Percentiles rank a stretch among this genome's conserved stretches.
phyloP scores from a whole-genome alignment of 2,329 filamentous ascomycete genomes.

The Colletotrichum kahawae region DNA sequence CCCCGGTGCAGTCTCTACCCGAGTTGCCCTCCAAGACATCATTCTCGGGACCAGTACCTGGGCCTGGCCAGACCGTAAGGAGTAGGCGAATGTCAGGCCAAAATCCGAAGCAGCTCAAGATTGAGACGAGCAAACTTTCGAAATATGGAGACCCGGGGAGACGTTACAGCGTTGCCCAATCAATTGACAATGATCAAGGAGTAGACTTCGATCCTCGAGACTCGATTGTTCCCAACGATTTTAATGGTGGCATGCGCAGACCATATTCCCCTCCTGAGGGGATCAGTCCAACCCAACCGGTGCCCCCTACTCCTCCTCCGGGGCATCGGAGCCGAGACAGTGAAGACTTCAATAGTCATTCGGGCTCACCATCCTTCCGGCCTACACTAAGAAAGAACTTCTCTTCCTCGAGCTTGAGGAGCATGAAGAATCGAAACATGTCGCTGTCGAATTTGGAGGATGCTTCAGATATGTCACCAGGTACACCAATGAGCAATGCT shows the following conservation, averaged over 20 bases:
- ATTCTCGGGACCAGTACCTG: conserved; percentile 27
- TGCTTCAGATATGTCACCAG: conserved; percentile 70
- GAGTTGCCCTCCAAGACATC: conserved; percentile 43
- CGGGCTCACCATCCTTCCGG: conserved; percentile 57
- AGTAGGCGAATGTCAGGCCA: conserved; percentile 81
- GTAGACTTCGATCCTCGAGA: background rate
- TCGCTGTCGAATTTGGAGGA: conserved; percentile 68
- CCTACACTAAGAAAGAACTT: conserved; percentile 68
- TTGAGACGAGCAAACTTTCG: conserved; percentile 67
- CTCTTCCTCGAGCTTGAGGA: conserved; percentile 73
- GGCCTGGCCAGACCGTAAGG: conserved; percentile 62
- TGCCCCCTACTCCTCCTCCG: conserved; percentile 28
- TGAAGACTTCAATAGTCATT: conserved; percentile 44
- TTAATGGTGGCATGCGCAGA: background rate
- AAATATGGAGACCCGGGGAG: background rate
- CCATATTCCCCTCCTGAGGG: conserved; percentile 18
- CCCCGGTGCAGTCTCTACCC: conserved; percentile 53
- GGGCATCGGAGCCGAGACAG: conserved; percentile 35
- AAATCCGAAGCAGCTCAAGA: conserved; percentile 83
- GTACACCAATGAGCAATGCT: conserved; percentile 74
- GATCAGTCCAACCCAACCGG: conserved; percentile 21
- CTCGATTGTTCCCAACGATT: background rate
- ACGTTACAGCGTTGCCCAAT: conserved; percentile 10
- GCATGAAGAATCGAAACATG: conserved; percentile 76
- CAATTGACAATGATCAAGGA: background rate